Conservation (phyloP, 305 asterid genomes). For the Fraxinus greggii region DNA sequence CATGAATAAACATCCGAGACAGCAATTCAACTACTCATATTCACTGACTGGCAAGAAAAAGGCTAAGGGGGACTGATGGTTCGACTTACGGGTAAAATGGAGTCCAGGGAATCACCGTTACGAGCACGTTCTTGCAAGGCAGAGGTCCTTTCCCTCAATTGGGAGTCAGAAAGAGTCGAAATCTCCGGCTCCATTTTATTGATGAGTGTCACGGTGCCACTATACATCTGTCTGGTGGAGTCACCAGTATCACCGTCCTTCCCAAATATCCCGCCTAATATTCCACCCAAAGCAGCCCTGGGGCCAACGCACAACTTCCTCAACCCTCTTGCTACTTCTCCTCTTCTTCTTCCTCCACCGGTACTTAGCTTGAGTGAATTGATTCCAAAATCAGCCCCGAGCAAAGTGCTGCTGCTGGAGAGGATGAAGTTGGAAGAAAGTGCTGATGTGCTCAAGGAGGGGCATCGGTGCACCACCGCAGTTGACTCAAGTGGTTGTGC, state of each 20-base stretch:
- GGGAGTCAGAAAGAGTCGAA: slow-evolving; percentile 73
- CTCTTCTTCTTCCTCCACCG: slow-evolving; percentile 26
- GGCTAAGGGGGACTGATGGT: not conserved
- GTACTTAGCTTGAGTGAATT: slow-evolving; percentile 20
- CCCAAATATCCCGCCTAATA: slow-evolving; percentile 78
- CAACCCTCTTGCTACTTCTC: slow-evolving; percentile 19
- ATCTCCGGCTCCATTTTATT: slow-evolving; percentile 69
- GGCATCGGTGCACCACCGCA: slow-evolving; percentile 18
- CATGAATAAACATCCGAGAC: not conserved
- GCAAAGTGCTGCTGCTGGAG: slow-evolving; percentile 26
- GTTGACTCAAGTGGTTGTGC: slow-evolving; percentile 25
- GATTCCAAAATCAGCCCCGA: slow-evolving; percentile 16
- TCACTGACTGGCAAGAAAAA: not conserved
- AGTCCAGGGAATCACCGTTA: slow-evolving; percentile 66
- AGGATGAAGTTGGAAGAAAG: slow-evolving; percentile 33
- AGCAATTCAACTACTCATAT: not conserved
- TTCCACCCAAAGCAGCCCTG: slow-evolving; percentile 73
- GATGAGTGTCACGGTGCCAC: slow-evolving; percentile 55
- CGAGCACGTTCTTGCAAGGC: slow-evolving; percentile 63
- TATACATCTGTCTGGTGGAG: slow-evolving; percentile 65
- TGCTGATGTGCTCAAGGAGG: slow-evolving; percentile 26
- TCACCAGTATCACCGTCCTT: slow-evolving; percentile 69
- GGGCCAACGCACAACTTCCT: slow-evolving; percentile 30
- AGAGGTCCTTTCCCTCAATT: slow-evolving; percentile 70
- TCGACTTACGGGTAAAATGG: slow-evolving; percentile 74